phyloP scores from a whole-genome alignment of 2,329 filamentous ascomycete species.

The Fusarium tanahbumbuense region DNA sequence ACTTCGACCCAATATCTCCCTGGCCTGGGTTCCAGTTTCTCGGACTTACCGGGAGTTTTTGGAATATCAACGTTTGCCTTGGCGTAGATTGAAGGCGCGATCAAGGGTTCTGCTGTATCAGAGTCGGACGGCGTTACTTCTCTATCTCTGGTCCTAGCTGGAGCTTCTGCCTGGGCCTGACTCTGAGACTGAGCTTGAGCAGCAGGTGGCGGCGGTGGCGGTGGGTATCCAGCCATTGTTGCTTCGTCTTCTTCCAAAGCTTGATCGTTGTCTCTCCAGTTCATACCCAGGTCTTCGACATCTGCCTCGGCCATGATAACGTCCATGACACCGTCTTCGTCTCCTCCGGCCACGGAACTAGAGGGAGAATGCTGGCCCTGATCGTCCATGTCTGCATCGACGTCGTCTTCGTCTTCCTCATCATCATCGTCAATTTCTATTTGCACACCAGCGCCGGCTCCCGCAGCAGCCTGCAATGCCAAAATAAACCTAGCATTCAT shows the following conservation, averaged over 20 bases:
- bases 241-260: conserved; percentile 81
- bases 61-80: conserved; percentile 80
- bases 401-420: conserved; percentile 52
- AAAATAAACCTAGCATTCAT: conserved; percentile 54
- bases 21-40: conserved; percentile 67
- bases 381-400: conserved; percentile 58
- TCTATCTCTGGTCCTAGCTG: conserved; percentile 61
- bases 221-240: conserved; percentile 78
- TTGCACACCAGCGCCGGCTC: conserved; percentile 45
- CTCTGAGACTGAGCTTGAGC: conserved; percentile 61
- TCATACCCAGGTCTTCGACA: conserved; percentile 59
- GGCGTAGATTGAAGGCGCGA: conserved; percentile 69
- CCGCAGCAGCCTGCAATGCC: conserved; percentile 52
- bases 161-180: conserved; percentile 55
- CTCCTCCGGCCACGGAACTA: conserved; percentile 53
- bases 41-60: conserved; percentile 76
- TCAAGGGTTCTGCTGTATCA: conserved; percentile 73
- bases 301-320: conserved; percentile 69
- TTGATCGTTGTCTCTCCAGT: conserved; percentile 69
- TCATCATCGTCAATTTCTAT: conserved; percentile 48
- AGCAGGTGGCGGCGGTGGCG: conserved; percentile 71
- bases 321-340: conserved; percentile 65
- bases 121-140: conserved; percentile 78
- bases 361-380: conserved; percentile 51
- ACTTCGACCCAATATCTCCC: conserved; percentile 89